Percentiles rank a stretch among this genome's conserved stretches.
phyloP scores from a whole-genome alignment of 1,284 basidiomycete genomes.

The Malassezia japonica region DNA sequence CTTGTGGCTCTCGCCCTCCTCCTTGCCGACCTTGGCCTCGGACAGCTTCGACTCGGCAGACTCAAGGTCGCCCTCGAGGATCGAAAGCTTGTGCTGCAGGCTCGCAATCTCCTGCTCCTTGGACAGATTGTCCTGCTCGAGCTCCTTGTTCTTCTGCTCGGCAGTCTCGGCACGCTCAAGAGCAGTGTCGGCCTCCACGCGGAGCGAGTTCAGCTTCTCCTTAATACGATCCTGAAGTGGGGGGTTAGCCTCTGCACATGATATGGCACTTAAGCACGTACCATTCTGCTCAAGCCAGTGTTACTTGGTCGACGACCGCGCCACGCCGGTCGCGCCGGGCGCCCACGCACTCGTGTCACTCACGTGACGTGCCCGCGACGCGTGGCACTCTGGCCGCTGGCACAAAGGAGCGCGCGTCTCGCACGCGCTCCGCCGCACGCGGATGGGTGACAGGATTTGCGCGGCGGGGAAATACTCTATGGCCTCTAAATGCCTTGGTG shows the following conservation, averaged over 20 bases:
- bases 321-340: neutral
- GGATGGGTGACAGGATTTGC: too few relatives aligned
- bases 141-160: conserved; percentile 49
- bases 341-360: conserved; percentile 2
- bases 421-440: too few relatives aligned
- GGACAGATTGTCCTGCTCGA: conserved; percentile 67
- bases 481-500: too few relatives aligned
- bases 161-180: conserved; percentile 46
- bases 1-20: conserved; percentile 66
- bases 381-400: too few relatives aligned
- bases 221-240: conserved; percentile 15
- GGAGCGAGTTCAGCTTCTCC: conserved; percentile 59
- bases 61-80: conserved; percentile 67
- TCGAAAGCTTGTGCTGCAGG: conserved; percentile 64
- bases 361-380: conserved; percentile 8
- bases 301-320: conserved; percentile 1
- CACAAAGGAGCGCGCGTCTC: too few relatives aligned
- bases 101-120: conserved; percentile 84
- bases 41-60: conserved; percentile 64
- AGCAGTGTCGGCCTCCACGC: conserved; percentile 75
- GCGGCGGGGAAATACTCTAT: too few relatives aligned
- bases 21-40: conserved; percentile 62
- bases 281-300: conserved; percentile 6
- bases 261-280: neutral
- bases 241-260: neutral